Evolutionary conservation across 2,329 filamentous ascomycete species (phyloP).

Genomic region (Beauveria brongniartii): DNA sequence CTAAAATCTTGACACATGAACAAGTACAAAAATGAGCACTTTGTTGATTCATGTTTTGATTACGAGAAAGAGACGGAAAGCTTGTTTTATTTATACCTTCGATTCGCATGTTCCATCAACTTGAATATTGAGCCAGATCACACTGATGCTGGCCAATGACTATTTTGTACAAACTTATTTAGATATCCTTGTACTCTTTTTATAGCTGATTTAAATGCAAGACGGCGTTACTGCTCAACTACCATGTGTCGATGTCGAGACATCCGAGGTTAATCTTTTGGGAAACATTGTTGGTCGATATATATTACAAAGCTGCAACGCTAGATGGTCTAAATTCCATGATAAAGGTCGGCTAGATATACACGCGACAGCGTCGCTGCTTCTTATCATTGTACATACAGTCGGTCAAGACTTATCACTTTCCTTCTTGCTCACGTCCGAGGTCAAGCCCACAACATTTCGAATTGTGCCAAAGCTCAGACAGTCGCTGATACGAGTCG

Average conservation of each 20-base stretch:
- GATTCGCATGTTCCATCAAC: not conserved
- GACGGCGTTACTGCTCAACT: not conserved
- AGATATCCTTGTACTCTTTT: not conserved
- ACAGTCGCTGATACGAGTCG: slow-evolving; percentile 74
- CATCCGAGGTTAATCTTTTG: not conserved
- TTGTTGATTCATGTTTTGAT: not conserved
- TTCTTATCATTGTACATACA: not conserved
- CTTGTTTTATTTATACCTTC: slow-evolving; percentile 1
- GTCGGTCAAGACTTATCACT: not conserved
- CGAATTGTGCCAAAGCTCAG: slow-evolving; percentile 81
- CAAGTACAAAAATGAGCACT: not conserved
- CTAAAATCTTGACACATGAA: not conserved
- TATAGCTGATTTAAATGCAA: not conserved
- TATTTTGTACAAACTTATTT: not conserved
- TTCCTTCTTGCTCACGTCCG: slow-evolving; percentile 1
- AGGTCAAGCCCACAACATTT: slow-evolving; percentile 50
- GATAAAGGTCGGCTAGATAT: not conserved
- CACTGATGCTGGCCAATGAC: not conserved
- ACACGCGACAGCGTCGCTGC: slow-evolving; percentile 2
- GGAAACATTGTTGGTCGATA: not conserved
- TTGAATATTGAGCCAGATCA: not conserved
- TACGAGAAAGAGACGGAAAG: not conserved
- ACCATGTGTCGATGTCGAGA: not conserved
- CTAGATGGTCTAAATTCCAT: not conserved
- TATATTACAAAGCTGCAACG: not conserved